These are phyloP conservation scores for Leccinum uliginosum DNA, from an alignment of 768 basidiomycete genomes.

Conservation along the genomic window DNA sequence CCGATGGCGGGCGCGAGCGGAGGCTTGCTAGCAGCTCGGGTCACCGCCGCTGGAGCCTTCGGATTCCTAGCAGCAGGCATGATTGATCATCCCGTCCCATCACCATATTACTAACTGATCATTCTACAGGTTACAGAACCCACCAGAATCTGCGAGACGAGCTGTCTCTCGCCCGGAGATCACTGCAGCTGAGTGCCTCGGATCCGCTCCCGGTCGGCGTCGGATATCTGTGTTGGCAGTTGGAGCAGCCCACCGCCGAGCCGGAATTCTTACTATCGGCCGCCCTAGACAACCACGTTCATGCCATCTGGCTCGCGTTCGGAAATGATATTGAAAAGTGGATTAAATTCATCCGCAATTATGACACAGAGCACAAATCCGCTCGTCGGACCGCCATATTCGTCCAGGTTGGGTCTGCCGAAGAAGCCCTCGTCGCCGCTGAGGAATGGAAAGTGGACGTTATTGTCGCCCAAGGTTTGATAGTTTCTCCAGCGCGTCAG, in stretches of 20 bases:
- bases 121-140: constrained; percentile 42
- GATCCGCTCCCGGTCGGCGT: constrained; percentile 56
- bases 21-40: constrained; percentile 56
- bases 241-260: constrained; percentile 45
- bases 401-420: constrained; percentile 57
- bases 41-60: constrained; percentile 67
- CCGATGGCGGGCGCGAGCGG: constrained; percentile 73
- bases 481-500: not conserved
- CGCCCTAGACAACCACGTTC: constrained; percentile 52
- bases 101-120: not conserved
- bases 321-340: constrained; percentile 55
- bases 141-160: constrained; percentile 45
- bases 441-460: constrained; percentile 69
- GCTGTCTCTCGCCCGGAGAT: constrained; percentile 47
- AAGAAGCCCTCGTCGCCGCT: constrained; percentile 56
- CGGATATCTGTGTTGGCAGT: constrained; percentile 70
- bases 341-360: constrained; percentile 56
- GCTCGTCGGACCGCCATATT: constrained; percentile 51
- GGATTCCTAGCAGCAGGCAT: constrained; percentile 69
- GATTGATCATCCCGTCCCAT: not conserved
- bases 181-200: constrained; percentile 32
- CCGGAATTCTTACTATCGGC: constrained; percentile 42
- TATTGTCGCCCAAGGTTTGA: constrained; percentile 71
- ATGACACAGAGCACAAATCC: constrained; percentile 41
- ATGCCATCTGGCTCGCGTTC: constrained; percentile 74